Conservation (phyloP, 169 alveolate genomes). For the Plasmodium yoelii region DNA sequence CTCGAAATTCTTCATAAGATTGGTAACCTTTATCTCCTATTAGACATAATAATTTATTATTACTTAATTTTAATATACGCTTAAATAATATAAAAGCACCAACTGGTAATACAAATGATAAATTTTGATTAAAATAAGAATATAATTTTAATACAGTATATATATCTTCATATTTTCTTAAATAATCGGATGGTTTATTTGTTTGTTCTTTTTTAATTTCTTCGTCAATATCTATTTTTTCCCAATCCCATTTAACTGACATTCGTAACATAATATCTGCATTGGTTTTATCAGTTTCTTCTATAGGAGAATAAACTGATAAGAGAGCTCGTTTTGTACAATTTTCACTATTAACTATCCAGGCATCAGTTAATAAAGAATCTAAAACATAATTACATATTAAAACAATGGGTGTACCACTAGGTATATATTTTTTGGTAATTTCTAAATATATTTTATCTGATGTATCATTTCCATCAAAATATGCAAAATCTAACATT, state of each 20-base stretch:
- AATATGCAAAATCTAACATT: conserved; percentile 88
- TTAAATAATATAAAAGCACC: conserved; percentile 86
- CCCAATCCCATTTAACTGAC: conserved; percentile 89
- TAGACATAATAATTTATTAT: conserved; percentile 81
- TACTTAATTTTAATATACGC: conserved; percentile 78
- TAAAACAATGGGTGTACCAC: conserved; percentile 82
- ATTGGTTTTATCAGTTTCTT: conserved; percentile 89
- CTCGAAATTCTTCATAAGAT: conserved; percentile 85
- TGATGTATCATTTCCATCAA: conserved; percentile 85
- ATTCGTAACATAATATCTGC: conserved; percentile 91
- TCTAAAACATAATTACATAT: conserved; percentile 88
- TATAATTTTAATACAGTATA: conserved; percentile 79
- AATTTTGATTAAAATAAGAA: conserved; percentile 75
- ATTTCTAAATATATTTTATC: conserved; percentile 76
- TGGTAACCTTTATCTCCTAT: conserved; percentile 91
- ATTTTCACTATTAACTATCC: conserved; percentile 76
- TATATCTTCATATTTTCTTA: conserved; percentile 74
- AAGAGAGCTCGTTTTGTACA: conserved; percentile 85
- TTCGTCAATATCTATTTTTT: conserved; percentile 51
- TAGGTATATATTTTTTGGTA: conserved; percentile 77
- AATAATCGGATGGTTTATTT: conserved; percentile 65
- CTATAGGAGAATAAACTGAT: conserved; percentile 86
- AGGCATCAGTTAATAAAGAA: conserved; percentile 88
- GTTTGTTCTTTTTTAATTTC: conserved; percentile 52
- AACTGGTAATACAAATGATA: conserved; percentile 87